Percentiles rank a stretch among this genome's conserved stretches.
Evolutionary conservation across 2,329 filamentous ascomycete genomes (phyloP).

Genomic region (Trichoderma endophyticum): DNA sequence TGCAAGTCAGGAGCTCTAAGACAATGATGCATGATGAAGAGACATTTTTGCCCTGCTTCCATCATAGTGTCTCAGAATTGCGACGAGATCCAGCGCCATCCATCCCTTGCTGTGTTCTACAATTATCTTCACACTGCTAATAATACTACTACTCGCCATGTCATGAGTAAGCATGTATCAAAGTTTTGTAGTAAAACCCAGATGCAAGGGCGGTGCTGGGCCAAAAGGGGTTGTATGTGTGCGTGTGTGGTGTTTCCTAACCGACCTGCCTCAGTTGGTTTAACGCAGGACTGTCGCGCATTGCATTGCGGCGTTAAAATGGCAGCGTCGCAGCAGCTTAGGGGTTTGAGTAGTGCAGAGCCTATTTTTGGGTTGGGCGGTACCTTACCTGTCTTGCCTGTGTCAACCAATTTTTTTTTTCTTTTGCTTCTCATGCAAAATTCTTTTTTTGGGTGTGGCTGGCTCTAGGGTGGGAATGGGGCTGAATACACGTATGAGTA

Average conservation of each 20-base stretch:
- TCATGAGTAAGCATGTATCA: neutral
- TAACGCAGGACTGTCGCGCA: neutral
- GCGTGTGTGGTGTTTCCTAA: neutral
- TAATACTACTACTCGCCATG: neutral
- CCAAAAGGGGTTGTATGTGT: neutral
- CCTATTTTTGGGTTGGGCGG: neutral
- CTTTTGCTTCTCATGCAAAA: neutral
- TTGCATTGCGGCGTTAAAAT: neutral
- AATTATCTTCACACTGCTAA: neutral
- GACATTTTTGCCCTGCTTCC: neutral
- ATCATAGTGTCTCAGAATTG: neutral
- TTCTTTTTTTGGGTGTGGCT: neutral
- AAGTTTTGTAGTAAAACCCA: neutral
- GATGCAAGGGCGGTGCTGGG: neutral
- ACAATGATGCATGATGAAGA: conserved; percentile 1
- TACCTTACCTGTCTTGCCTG: neutral
- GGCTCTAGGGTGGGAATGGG: neutral
- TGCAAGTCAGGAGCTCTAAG: neutral
- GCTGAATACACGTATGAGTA: neutral
- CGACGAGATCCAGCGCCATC: neutral
- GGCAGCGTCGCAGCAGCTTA: neutral
- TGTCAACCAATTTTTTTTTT: neutral
- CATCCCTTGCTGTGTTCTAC: neutral
- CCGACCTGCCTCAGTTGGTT: neutral
- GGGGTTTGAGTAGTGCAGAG: neutral